Conservation (phyloP, 1,139 yeast species). For the Pichiaceae sp. region DNA sequence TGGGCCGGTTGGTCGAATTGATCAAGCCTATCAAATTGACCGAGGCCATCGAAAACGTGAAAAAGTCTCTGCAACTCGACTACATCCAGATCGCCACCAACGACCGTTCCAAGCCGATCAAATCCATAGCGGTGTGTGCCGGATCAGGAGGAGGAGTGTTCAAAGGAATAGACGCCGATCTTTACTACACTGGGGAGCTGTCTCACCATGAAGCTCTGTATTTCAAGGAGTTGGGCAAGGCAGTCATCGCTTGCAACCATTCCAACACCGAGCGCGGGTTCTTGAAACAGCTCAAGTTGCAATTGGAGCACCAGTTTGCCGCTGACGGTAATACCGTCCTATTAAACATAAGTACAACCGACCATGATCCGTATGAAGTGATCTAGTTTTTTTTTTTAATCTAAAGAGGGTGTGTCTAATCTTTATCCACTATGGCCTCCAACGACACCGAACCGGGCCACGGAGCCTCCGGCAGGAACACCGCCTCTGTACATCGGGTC, state of each 20-base stretch:
- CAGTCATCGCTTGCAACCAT: slow-evolving; percentile 77
- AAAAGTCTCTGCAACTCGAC: slow-evolving; percentile 40
- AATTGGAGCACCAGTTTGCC: slow-evolving; percentile 39
- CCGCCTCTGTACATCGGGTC: too few species aligned
- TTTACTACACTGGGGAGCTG: slow-evolving; percentile 84
- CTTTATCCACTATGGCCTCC: too few species aligned
- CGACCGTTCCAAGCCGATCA: slow-evolving; percentile 31
- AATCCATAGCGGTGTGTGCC: slow-evolving; percentile 80
- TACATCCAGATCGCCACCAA: slow-evolving; percentile 55
- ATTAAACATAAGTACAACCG: slow-evolving; percentile 41
- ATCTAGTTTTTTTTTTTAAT: slow-evolving; percentile 16
- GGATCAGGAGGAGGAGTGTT: slow-evolving; percentile 84
- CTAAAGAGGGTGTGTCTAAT: too few species aligned
- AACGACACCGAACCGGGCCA: too few species aligned
- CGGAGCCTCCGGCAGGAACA: too few species aligned
- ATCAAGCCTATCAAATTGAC: slow-evolving; percentile 33
- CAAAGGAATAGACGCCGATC: slow-evolving; percentile 51
- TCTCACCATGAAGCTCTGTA: slow-evolving; percentile 85
- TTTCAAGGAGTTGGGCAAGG: slow-evolving; percentile 62
- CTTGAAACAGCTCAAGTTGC: slow-evolving; percentile 40
- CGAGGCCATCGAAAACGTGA: slow-evolving; percentile 45
- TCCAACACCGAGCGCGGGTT: slow-evolving; percentile 91
- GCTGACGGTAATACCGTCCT: slow-evolving; percentile 19
- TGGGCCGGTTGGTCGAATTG: slow-evolving; percentile 69
- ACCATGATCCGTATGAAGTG: slow-evolving; percentile 46